Evolutionary conservation across 2,329 filamentous ascomycete genomes (phyloP), one percentile per base, ranked within the genome.

Genomic region (Cercospora sp.): DNA sequence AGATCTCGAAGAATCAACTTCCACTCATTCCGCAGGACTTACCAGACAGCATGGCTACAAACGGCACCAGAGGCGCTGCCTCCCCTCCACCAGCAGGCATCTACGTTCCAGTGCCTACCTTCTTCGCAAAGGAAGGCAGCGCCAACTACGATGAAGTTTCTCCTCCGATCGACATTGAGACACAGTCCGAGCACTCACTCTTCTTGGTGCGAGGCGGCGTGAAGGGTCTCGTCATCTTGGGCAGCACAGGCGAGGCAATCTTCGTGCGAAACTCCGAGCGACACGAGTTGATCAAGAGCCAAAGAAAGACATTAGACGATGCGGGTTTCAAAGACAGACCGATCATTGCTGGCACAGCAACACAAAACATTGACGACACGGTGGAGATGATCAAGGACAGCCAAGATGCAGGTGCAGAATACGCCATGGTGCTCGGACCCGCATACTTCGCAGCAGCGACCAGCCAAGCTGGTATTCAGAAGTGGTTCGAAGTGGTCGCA

Each of bases 241-340:
- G 88, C 26, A 88, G 85, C 45, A 90, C 88, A 0, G 88, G 88
- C 67, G 88, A 90, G 77, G 86, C 87, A 0, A 85, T 90, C 53
- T 88, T 89, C 77, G 80, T 90, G 60, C 84, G 85, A 21, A 81
- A 82, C n/a, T 73, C 80, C n/a, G 88, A 90, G 72, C 86, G 88
- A 37, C 81, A 80, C 66, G 79, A 82, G 55, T 79, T 90, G 57
- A 81, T 90, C 49, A 79, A 80, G n/a, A 84, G 83, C 63, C 84
- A 88, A 62, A 83, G 87, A 63, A 81, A 84, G 71, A 86, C 83
- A 6, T 81, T 90, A 40, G 82, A 85, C 66, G 81, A 82, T 61
- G 85, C 83, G 3, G 87, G 87, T 2, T 89, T 84, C 77, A 79
- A 81, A 13, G 82, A 86, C 73, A 87, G 88, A 68, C 87, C 87